Conservation (phyloP, 2,329 filamentous ascomycete genomes). For the Thermothelomyces thermophilus region DNA sequence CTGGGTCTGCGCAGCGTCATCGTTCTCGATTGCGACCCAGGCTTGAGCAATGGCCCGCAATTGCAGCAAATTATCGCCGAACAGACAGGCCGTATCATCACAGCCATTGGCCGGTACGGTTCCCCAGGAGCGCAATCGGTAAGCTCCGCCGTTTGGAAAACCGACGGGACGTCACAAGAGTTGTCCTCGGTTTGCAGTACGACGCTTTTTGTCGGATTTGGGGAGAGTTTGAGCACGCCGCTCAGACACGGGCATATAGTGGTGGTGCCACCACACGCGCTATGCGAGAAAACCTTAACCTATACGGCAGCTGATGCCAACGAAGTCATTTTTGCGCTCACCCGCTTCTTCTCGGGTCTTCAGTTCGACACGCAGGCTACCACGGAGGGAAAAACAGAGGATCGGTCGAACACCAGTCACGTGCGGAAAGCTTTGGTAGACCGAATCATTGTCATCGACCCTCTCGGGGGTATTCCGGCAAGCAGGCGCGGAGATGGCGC, state of each 20-base stretch:
- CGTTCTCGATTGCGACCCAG: constrained; percentile 64
- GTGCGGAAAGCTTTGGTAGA: constrained; percentile 58
- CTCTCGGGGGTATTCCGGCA: constrained; percentile 76
- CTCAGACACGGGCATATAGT: constrained; percentile 63
- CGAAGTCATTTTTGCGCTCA: constrained; percentile 70
- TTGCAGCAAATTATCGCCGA: constrained; percentile 44
- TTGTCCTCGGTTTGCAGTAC: constrained; percentile 31
- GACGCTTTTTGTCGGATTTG: constrained; percentile 36
- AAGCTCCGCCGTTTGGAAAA: constrained; percentile 45
- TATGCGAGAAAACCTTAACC: constrained; percentile 35
- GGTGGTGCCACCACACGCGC: constrained; percentile 53
- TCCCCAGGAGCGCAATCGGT: constrained; percentile 63
- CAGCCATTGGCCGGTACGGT: constrained; percentile 64
- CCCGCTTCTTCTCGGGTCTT: constrained; percentile 66
- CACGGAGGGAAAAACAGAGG: constrained; percentile 33
- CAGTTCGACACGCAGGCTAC: constrained; percentile 34
- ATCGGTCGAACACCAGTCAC: constrained; percentile 34
- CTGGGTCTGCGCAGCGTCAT: constrained; percentile 78
- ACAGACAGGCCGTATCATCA: constrained; percentile 68
- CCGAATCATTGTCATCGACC: constrained; percentile 81
- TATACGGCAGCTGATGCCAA: constrained; percentile 38
- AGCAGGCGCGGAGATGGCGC: constrained; percentile 53
- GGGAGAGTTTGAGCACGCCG: constrained; percentile 55
- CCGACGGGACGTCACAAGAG: constrained; percentile 23
- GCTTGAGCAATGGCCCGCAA: constrained; percentile 30